phyloP scores from a whole-genome alignment of 2,329 filamentous ascomycete genomes.

The Alternaria brassicicola region DNA sequence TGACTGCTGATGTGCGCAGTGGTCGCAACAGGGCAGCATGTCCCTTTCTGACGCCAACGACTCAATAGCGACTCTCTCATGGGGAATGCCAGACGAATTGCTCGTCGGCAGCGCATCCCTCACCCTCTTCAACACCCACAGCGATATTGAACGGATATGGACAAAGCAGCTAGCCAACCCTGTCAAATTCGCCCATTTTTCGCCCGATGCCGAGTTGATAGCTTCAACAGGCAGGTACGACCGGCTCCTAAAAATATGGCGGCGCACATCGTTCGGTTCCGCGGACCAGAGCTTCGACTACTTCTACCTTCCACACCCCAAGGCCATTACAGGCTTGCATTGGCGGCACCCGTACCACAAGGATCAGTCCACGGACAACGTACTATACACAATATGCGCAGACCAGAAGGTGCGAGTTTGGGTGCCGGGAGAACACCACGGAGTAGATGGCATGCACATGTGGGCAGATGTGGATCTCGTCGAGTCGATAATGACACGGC shows the following conservation, averaged over 20 bases:
- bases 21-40: constrained; percentile 68
- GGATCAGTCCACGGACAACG: constrained; percentile 81
- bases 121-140: constrained; percentile 68
- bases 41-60: constrained; percentile 52
- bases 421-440: constrained; percentile 75
- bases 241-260: constrained; percentile 89
- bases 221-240: constrained; percentile 81
- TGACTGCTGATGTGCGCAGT: constrained; percentile 50
- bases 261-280: constrained; percentile 79
- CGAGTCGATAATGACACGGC: constrained; percentile 68
- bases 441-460: constrained; percentile 73
- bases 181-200: constrained; percentile 76
- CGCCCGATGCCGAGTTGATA: constrained; percentile 85
- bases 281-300: constrained; percentile 89
- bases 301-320: constrained; percentile 85
- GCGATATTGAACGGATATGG: constrained; percentile 69
- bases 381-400: constrained; percentile 85
- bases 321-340: constrained; percentile 77
- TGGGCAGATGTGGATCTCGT: constrained; percentile 82
- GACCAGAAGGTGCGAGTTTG: constrained; percentile 84
- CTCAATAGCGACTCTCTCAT: constrained; percentile 71
- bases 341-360: constrained; percentile 82
- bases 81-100: constrained; percentile 85
- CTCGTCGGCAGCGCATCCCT: constrained; percentile 75
- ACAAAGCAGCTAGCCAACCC: constrained; percentile 73